Conservation (phyloP, 768 basidiomycete genomes). For the Lyophyllum shimeji region DNA sequence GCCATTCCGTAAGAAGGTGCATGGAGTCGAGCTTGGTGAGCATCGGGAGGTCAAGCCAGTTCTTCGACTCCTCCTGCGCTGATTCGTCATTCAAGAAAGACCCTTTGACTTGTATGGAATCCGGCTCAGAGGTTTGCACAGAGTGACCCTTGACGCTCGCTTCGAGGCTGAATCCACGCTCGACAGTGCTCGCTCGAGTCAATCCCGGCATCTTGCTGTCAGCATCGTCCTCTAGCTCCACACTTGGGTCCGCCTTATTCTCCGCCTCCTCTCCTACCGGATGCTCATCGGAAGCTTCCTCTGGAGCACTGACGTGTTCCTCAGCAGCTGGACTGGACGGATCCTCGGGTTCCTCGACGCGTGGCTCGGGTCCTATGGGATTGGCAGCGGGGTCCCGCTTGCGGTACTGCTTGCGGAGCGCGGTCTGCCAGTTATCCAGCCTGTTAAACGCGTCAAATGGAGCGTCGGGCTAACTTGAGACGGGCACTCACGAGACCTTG, state of each 20-base stretch:
- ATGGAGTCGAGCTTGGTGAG: constrained; percentile 73
- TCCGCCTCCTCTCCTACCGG: neutral
- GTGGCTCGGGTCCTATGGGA: constrained; percentile 67
- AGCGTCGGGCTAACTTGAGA: neutral
- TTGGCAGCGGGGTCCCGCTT: constrained; percentile 71
- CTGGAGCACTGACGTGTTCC: constrained; percentile 21
- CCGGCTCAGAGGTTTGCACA: constrained; percentile 18
- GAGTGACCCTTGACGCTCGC: constrained; percentile 16
- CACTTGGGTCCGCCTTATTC: neutral
- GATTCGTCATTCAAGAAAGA: constrained; percentile 12
- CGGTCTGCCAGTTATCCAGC: constrained; percentile 75
- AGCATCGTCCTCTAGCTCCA: constrained; percentile 10
- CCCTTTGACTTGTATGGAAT: constrained; percentile 7
- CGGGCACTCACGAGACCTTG: constrained; percentile 43
- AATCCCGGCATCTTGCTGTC: constrained; percentile 12
- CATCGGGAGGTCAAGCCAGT: constrained; percentile 75
- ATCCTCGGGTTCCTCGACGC: constrained; percentile 24
- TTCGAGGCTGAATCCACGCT: constrained; percentile 16
- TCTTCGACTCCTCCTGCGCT: constrained; percentile 43
- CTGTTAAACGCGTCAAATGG: constrained; percentile 37
- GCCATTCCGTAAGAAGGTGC: constrained; percentile 79
- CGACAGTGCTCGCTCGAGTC: constrained; percentile 20
- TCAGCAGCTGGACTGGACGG: constrained; percentile 22
- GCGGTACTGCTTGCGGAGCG: constrained; percentile 73
- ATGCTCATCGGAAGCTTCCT: neutral